Conservation (phyloP, 768 basidiomycete genomes). For the Artomyces pyxidatus region DNA sequence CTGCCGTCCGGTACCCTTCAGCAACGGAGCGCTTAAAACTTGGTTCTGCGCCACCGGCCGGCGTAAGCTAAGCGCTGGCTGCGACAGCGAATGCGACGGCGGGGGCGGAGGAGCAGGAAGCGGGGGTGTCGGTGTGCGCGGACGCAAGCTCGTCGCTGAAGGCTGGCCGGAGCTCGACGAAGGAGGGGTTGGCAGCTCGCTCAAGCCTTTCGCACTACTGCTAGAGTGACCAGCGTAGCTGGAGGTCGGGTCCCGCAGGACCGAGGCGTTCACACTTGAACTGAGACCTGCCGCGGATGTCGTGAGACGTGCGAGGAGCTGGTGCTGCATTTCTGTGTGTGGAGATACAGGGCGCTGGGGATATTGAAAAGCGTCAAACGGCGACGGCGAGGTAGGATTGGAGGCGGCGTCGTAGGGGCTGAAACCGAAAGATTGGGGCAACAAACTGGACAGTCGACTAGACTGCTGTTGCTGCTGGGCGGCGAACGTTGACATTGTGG, state of each 20-base stretch:
- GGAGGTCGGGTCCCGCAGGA: conserved; percentile 3
- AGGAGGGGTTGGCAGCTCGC: conserved; percentile 14
- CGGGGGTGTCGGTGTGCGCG: conserved; percentile 7
- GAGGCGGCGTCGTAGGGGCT: no score
- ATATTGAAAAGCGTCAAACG: conserved; percentile 1
- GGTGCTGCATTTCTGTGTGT: not conserved
- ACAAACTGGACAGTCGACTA: not conserved
- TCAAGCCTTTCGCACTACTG: not conserved
- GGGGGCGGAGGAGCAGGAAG: not conserved
- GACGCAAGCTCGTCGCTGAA: conserved; percentile 5
- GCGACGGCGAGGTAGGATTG: conserved; percentile 2
- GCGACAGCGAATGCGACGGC: conserved; percentile 1
- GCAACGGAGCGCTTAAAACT: not conserved
- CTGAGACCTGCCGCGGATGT: not conserved
- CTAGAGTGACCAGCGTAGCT: not conserved
- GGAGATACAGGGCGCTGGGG: not conserved
- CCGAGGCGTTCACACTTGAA: not conserved
- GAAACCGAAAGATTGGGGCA: no score
- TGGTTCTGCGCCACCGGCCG: conserved; percentile 1
- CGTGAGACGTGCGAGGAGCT: conserved; percentile 3
- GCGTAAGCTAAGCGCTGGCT: conserved; percentile 1
- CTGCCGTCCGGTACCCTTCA: no score
- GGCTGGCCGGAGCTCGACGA: conserved; percentile 12
- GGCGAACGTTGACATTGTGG: conserved; percentile 4
- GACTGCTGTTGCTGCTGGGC: not conserved